phyloP scores from a whole-genome alignment of 192 early-diverging fungal genomes.

The Linnemannia exigua region DNA sequence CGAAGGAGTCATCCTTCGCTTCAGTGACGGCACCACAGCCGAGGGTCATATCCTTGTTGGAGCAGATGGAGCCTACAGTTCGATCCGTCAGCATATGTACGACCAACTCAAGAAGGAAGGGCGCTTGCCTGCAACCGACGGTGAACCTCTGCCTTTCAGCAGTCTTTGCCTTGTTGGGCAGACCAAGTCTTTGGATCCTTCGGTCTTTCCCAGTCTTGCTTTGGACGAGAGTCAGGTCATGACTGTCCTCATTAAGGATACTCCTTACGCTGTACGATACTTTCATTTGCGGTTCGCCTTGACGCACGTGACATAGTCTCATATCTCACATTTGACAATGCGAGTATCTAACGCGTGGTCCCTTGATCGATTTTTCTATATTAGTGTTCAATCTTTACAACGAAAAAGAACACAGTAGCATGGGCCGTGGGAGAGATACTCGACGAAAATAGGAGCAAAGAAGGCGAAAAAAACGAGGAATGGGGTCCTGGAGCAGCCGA shows the following conservation, averaged over 20 bases:
- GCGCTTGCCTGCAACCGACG: background rate
- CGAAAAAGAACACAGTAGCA: background rate
- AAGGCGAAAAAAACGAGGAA: conserved; percentile 7
- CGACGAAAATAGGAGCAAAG: background rate
- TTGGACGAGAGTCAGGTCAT: background rate
- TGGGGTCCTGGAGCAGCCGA: conserved; percentile 22
- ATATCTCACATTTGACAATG: background rate
- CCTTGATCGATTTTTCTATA: background rate
- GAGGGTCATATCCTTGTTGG: conserved; percentile 51
- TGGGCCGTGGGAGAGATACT: conserved; percentile 15
- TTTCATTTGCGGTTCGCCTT: background rate
- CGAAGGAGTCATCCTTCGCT: conserved; percentile 27
- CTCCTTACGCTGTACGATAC: conserved; percentile 13
- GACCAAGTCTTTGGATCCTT: conserved; percentile 17
- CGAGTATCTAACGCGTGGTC: background rate
- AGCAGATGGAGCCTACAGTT: conserved; percentile 45
- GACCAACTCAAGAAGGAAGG: background rate
- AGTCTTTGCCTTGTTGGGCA: conserved; percentile 16
- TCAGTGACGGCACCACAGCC: conserved; percentile 10
- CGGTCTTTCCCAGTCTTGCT: background rate
- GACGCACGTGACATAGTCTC: background rate
- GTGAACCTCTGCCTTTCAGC: background rate
- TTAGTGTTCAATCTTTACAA: conserved; percentile 19
- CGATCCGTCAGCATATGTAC: conserved; percentile 24
- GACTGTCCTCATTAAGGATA: background rate